Evolutionary conservation across 2,329 filamentous ascomycete genomes (phyloP).

Genomic region (Colletotrichum neosansevieriae): DNA sequence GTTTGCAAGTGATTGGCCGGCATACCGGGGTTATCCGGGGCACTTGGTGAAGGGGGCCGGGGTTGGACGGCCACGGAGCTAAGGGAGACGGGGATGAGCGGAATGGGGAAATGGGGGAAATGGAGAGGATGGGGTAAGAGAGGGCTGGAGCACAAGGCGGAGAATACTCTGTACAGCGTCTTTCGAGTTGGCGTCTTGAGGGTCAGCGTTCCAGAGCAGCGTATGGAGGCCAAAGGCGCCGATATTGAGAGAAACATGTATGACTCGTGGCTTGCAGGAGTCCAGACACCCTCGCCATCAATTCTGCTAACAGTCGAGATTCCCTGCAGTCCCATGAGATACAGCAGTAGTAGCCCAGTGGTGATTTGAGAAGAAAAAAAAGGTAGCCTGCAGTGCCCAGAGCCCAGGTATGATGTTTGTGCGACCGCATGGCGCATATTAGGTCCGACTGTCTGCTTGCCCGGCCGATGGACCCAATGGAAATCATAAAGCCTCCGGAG

Average conservation of each 20-base stretch:
- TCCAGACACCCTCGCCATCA: too few relatives aligned
- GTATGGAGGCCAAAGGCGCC: too few relatives aligned
- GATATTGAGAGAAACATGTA: background rate
- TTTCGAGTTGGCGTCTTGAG: too few relatives aligned
- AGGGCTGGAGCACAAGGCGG: constrained; percentile 2
- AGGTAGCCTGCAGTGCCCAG: constrained; percentile 13
- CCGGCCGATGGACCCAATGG: background rate
- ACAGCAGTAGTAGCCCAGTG: background rate
- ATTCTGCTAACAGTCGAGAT: too few relatives aligned
- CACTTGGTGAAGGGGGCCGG: constrained; percentile 1
- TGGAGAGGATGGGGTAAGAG: constrained; percentile 3
- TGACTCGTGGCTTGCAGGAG: constrained; percentile 23
- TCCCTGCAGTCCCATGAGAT: too few relatives aligned
- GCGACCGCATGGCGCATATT: background rate
- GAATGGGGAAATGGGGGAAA: constrained; percentile 14
- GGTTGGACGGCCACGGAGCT: constrained; percentile 6
- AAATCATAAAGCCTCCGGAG: background rate
- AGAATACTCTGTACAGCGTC: background rate
- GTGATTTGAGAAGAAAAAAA: background rate
- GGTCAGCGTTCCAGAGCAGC: too few relatives aligned
- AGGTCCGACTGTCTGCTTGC: constrained; percentile 20
- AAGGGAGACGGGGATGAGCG: background rate
- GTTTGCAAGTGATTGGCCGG: constrained; percentile 22
- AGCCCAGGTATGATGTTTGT: constrained; percentile 3
- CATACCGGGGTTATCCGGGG: constrained; percentile 18